Percentiles rank a stretch among this genome's conserved stretches.
phyloP scores from a whole-genome alignment of 1,284 basidiomycete genomes.

The Sphagnurus paluster region DNA sequence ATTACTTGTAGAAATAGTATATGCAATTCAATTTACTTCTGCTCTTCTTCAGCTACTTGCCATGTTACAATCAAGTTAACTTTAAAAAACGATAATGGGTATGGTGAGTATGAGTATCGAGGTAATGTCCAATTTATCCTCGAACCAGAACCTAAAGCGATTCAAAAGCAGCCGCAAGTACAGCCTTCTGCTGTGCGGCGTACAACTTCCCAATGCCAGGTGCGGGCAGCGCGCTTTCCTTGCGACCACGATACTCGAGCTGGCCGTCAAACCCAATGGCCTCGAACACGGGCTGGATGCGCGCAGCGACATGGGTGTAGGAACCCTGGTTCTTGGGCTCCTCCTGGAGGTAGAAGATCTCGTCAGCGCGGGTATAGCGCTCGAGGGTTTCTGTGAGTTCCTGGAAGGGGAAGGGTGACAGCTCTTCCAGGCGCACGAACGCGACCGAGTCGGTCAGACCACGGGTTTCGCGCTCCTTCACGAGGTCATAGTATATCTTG shows the following conservation, averaged over 20 bases:
- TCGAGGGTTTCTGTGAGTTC: constrained; percentile 48
- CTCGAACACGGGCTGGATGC: constrained; percentile 55
- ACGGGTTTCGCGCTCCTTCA: constrained; percentile 61
- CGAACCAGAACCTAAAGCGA: constrained; percentile 11
- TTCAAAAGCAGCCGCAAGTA: constrained; percentile 60
- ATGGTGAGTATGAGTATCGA: neutral
- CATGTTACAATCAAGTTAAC: too few species aligned
- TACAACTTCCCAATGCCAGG: constrained; percentile 78
- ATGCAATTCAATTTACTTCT: neutral
- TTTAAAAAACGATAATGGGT: too few species aligned
- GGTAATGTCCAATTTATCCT: neutral
- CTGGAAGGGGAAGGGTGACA: constrained; percentile 82
- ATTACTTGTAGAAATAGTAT: neutral
- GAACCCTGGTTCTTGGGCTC: constrained; percentile 87
- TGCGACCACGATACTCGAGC: constrained; percentile 64
- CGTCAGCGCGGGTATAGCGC: constrained; percentile 43
- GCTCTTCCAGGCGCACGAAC: constrained; percentile 80
- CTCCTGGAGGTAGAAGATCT: constrained; percentile 78
- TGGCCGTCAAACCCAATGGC: constrained; percentile 32
- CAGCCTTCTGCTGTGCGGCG: constrained; percentile 58
- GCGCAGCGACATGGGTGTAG: constrained; percentile 63
- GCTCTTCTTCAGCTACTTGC: neutral
- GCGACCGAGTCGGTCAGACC: constrained; percentile 53
- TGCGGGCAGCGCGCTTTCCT: constrained; percentile 72
- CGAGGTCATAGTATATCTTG: constrained; percentile 86